Conservation (phyloP, 169 alveolate species). For the Plasmodium coatneyi region DNA sequence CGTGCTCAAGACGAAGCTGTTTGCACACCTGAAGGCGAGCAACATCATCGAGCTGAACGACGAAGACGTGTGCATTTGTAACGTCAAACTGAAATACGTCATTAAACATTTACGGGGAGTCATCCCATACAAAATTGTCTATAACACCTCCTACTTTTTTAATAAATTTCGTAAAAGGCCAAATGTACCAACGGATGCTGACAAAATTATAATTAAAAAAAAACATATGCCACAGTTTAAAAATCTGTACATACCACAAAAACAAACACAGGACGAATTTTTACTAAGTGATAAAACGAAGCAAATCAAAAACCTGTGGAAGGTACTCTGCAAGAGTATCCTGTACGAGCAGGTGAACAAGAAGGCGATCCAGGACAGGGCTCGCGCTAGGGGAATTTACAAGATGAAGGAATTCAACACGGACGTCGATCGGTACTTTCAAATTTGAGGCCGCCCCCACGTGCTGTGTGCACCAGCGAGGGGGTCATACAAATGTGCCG, state of each 20-base stretch:
- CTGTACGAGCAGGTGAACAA: conserved; percentile 42
- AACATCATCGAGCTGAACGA: conserved; percentile 33
- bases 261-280: conserved; percentile 48
- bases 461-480: background rate
- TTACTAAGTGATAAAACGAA: conserved; percentile 32
- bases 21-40: conserved; percentile 54
- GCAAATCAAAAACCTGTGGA: conserved; percentile 73
- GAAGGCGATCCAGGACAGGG: background rate
- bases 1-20: conserved; percentile 14
- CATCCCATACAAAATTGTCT: conserved; percentile 51
- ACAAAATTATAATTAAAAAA: conserved; percentile 44
- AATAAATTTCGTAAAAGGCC: conserved; percentile 34
- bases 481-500: background rate
- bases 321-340: conserved; percentile 58
- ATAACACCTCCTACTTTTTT: conserved; percentile 52
- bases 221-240: conserved; percentile 15
- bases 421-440: conserved; percentile 31
- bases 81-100: conserved; percentile 22
- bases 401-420: conserved; percentile 28
- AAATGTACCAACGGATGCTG: conserved; percentile 25
- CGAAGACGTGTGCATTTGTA: conserved; percentile 52
- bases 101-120: conserved; percentile 23
- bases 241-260: conserved; percentile 49
- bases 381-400: conserved; percentile 13
- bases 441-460: background rate